Base-by-base conservation (phyloP, 179 eudicot genomes). In the Pouteria campechiana region DNA sequence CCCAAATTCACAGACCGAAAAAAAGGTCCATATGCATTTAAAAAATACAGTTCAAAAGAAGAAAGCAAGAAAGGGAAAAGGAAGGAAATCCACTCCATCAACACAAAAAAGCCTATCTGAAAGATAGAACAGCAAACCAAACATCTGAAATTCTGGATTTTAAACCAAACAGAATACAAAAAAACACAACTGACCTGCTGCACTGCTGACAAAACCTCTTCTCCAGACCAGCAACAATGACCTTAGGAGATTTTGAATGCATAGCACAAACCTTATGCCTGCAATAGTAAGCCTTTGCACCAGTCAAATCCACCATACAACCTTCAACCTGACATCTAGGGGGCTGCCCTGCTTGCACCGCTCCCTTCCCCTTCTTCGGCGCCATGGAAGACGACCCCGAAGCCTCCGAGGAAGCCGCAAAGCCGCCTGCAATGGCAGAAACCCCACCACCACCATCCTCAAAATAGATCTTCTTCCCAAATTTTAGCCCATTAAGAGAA, bases 121-220 rank as follows among this genome's bases (percentile, higher is more conserved):
- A 18, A 8, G 28, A 30, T 37, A 14, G 14, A 36, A 34, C 29
- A 39, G 32, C 31, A n/a, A 9, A 49, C 24, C 11, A 12, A 19
- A 27, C 6, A 27, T 13, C n/a, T 11, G 17, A 20, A 46, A n/a
- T n/a, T n/a, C n/a, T n/a, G n/a, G n/a, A n/a, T n/a, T n/a, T n/a
- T 15, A 9, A 15, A 4, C 15, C 21, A 45, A 6, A 45, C 17
- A 45, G 30, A 10, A 30, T 24, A 36, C 43, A 5, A 13, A 10
- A 22, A 22, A 34, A 1, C 8, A 25, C 8, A 46, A 17, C 50
- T 39, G 39, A 83, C 95, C 95, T 76, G 83, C 97, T 89, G 41
- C 97, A 89, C 79, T 89, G 97, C 70, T 89, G 97, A 67, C 97
- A 89, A 65, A 89, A 89, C 44, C 97, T 63, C 57, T 89, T 93